A percentile compares a stretch with the other conserved stretches of the same genome.
Conservation (phyloP, 2,329 filamentous ascomycete genomes). For the Colletotrichum sp. region DNA sequence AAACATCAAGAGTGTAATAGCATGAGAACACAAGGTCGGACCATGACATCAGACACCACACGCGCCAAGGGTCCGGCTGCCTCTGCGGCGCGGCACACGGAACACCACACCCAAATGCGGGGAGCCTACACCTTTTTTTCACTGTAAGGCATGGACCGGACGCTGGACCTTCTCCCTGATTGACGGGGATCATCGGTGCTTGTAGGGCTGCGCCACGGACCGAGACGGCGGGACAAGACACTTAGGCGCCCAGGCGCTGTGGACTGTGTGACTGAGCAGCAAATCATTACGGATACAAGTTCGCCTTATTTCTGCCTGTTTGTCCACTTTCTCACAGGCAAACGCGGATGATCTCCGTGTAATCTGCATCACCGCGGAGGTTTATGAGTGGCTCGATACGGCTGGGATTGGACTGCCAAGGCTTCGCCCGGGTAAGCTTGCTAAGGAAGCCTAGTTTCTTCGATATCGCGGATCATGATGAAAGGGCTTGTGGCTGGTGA, state of each 20-base stretch:
- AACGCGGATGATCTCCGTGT: background rate
- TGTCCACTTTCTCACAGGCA: background rate
- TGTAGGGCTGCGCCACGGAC: background rate
- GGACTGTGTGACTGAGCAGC: background rate
- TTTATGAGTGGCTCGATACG: background rate
- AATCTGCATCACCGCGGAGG: background rate
- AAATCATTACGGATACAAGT: background rate
- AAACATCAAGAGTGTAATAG: background rate
- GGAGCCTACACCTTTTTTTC: background rate
- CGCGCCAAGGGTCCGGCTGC: background rate
- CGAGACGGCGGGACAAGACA: background rate
- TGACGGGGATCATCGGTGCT: background rate
- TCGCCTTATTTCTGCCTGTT: background rate
- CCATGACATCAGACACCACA: slow-evolving; percentile 2
- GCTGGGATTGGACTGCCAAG: background rate
- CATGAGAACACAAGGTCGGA: background rate
- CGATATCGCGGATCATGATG: background rate
- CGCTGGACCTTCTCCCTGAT: background rate
- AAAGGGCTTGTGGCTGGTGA: background rate
- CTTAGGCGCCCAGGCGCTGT: background rate
- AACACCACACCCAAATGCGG: background rate
- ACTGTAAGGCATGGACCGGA: background rate
- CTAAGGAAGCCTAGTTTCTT: background rate
- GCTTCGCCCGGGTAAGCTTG: background rate
- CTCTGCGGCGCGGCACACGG: background rate